phyloP scores from a whole-genome alignment of 2,329 filamentous ascomycete genomes.

The Hypoxylon sp. region DNA sequence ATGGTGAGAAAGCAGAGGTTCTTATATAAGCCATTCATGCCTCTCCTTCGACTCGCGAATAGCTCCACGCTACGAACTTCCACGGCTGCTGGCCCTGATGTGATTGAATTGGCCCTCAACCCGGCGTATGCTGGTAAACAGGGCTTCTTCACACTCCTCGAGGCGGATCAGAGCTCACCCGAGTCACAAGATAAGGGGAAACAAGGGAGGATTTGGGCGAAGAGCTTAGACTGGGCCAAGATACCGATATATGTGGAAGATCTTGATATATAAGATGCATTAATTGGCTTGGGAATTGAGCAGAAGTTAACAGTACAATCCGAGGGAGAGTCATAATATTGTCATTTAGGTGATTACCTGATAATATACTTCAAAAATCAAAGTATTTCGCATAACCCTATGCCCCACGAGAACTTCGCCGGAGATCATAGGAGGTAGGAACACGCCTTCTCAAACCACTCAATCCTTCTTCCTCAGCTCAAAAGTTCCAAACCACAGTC shows the following conservation, averaged over 20 bases:
- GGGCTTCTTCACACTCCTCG: conserved; percentile 51
- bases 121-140: conserved; percentile 50
- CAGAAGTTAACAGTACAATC: too few relatives aligned
- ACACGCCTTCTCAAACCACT: too few relatives aligned
- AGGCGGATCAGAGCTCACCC: conserved; percentile 37
- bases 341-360: too few relatives aligned
- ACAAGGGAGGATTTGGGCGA: conserved; percentile 42
- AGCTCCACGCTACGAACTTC: conserved; percentile 51
- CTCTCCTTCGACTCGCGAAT: conserved; percentile 50
- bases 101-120: conserved; percentile 29
- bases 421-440: too few relatives aligned
- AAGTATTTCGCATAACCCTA: too few relatives aligned
- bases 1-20: conserved; percentile 47
- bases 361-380: too few relatives aligned
- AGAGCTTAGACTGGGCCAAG: conserved; percentile 42
- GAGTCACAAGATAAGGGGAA: conserved; percentile 40
- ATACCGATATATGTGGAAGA: conserved; percentile 6
- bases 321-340: too few relatives aligned
- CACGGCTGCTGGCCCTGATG: conserved; percentile 46
- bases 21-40: conserved; percentile 40
- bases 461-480: too few relatives aligned
- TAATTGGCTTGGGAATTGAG: too few relatives aligned
- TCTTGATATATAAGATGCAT: too few relatives aligned
- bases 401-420: too few relatives aligned
- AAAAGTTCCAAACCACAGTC: too few relatives aligned